Evolutionary conservation across 345 rosid genomes (phyloP), one percentile per base, ranked within the genome.

Genomic region (Carallia pectinifolia): DNA sequence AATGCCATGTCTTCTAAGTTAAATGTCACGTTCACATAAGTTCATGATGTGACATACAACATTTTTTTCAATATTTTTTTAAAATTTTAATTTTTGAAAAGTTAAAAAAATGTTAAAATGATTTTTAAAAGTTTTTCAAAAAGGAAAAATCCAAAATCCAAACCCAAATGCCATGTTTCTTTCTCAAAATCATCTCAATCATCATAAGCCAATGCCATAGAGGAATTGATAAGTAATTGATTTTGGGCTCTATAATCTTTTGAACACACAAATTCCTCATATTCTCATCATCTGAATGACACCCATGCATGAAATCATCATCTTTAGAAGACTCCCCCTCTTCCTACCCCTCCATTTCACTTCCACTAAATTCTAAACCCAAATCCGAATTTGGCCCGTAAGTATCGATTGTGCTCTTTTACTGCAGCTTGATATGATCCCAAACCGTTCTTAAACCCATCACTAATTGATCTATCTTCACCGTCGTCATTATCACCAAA

Each of bases 131-230:
- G 23, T 23, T 23, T 23, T 23, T 23, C 23, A 23, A 23, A 23
- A 23, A 23, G 23, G 23, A 23, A 23, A 23, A 23, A 23, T 23
- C 23, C 23, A 23, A 23, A 23, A 23, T 23, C 23, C 23, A 23
- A 23, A 23, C 23, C 23, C 23, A 23, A 23, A 23, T 23, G 23
- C 12, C 80, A 82, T 1, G 83, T 82, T 84, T 88, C 86, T 79
- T 67, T 88, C 82, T 87, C 93, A 80, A 87, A 94, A 72, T 87
- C 96, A 82, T 90, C 89, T 93, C 96, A 91, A 76, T 94, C 98
- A 67, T 80, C 83, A 13, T 81, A 81, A 79, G 96, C 98, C 79
- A 86, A 94, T 16, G 96, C 97, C 58, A 87, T 87, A 30, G 91
- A 83, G 0, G 97, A 87, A 76, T 80, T 84, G 53, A 94, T 84